Evolutionary conservation across 352 stramenopile genomes (phyloP).

Genomic region (Pythium phragmiticola): DNA sequence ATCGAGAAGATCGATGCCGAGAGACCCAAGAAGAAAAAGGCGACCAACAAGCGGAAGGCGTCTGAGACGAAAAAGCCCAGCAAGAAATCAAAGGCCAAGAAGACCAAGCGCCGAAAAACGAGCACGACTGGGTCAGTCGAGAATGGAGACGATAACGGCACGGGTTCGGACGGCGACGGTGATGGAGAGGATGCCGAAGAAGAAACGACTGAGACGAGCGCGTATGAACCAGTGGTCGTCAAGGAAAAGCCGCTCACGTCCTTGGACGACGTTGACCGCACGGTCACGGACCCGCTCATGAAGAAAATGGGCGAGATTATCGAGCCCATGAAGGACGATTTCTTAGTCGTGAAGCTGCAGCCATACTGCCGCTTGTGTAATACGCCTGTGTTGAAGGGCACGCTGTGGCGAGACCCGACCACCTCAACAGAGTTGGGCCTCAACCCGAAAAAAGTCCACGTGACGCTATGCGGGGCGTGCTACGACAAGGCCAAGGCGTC

Average conservation of each 20-base stretch:
- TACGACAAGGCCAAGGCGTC: conserved; percentile 71
- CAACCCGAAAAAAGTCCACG: conserved; percentile 68
- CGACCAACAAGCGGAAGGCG: conserved; percentile 52
- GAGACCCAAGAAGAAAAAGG: conserved; percentile 80
- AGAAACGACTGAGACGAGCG: conserved; percentile 16
- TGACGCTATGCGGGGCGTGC: conserved; percentile 72
- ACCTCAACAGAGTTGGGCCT: conserved; percentile 32
- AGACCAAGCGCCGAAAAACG: conserved; percentile 56
- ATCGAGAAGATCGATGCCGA: conserved; percentile 89
- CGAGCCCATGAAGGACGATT: conserved; percentile 90
- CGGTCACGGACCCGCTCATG: conserved; percentile 78
- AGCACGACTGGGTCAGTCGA: conserved; percentile 10
- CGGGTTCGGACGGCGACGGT: conserved; percentile 38
- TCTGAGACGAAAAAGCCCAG: conserved; percentile 61
- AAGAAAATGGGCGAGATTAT: conserved; percentile 85
- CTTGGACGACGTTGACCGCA: conserved; percentile 63
- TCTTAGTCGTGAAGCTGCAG: conserved; percentile 86
- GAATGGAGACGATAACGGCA: conserved; percentile 28
- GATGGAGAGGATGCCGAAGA: conserved; percentile 41
- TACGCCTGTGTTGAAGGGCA: conserved; percentile 64
- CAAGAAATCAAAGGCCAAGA: conserved; percentile 82
- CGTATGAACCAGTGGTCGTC: conserved; percentile 12
- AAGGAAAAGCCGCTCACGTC: conserved; percentile 39
- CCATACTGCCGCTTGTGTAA: conserved; percentile 83
- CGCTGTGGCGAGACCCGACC: conserved; percentile 54